A percentile compares a stretch with the other conserved stretches of the same genome.
Evolutionary conservation across 441 rosid species (phyloP).

Genomic region (Erodium texanum): DNA sequence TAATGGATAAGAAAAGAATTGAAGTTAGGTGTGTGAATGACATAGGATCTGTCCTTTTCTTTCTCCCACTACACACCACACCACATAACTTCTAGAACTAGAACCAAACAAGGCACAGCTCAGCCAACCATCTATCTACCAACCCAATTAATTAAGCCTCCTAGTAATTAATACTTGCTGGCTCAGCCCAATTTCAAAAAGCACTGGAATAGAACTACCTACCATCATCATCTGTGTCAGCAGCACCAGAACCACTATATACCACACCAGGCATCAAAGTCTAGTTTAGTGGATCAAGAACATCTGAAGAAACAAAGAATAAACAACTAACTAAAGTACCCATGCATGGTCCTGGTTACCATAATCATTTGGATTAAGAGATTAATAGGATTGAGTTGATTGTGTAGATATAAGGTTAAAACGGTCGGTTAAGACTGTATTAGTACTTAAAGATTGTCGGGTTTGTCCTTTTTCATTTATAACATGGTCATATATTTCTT

Average conservation of each 20-base stretch:
- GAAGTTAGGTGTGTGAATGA: slow-evolving; percentile 4
- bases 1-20: neutral
- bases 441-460: no score
- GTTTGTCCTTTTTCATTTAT: no score
- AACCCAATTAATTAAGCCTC: neutral
- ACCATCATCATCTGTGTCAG: neutral
- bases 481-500: no score
- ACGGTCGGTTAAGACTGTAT: neutral
- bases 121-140: slow-evolving; percentile 8
- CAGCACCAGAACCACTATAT: neutral
- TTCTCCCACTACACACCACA: neutral
- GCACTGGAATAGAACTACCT: neutral
- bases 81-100: slow-evolving; percentile 4
- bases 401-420: no score
- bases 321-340: neutral
- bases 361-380: neutral
- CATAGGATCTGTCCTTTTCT: neutral
- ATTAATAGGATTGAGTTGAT: neutral
- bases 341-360: neutral
- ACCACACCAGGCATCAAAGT: slow-evolving; percentile 7
- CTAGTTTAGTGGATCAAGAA: slow-evolving; percentile 5
- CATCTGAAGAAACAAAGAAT: neutral
- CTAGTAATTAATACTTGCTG: neutral
- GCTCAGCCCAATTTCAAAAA: neutral
- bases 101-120: neutral